Evolutionary conservation across 208 protist genomes (phyloP), one percentile per base, ranked within the genome.

Genomic region (Leishmania mexicana): DNA sequence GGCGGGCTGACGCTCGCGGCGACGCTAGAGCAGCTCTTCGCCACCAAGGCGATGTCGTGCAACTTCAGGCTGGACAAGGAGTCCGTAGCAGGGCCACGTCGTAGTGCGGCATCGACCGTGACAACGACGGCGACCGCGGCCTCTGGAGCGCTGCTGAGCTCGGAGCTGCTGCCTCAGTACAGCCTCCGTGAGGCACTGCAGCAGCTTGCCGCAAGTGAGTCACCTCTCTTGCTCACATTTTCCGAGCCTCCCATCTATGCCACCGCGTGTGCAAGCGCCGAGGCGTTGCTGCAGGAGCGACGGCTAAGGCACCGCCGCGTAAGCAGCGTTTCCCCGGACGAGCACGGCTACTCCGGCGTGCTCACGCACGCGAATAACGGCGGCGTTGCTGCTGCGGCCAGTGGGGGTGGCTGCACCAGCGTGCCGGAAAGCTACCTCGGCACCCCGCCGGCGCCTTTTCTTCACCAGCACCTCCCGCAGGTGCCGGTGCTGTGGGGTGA

Each of bases 401-500:
- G 60, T 17, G 60, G 28, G 62, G 62, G 60, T 38, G 79, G 49
- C 38, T 76, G 60, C 70, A 40, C 38, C 54, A 65, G 75, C 24
- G 38, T 35, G 62, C 64, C 47, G 60, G 78, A 80, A 35, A 72
- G 78, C 64, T 60, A 54, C 81, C 40, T 77, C 1, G 76, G 81
- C 51, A 84, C 75, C 1, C 57, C 79, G 24, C 76, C 65, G 6
- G 60, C 47, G 65, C 86, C 73, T 31, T 49, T 76, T 7, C 57
- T 71, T 8, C 78, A 15, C 7, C 78, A 64, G 64, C 64, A 81
- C 28, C 78, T 45, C 2, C 83, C 83, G 65, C 81, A 80, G 76
- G 67, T 92, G 73, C 88, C 88, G 58, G 81, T 83, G 67, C 72
- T 92, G 74, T 92, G 88, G 88, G 86, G 84, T 40, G 83, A 88